phyloP scores from a whole-genome alignment of 2,329 filamentous ascomycete genomes.

The Pyrenochaeta sp. region DNA sequence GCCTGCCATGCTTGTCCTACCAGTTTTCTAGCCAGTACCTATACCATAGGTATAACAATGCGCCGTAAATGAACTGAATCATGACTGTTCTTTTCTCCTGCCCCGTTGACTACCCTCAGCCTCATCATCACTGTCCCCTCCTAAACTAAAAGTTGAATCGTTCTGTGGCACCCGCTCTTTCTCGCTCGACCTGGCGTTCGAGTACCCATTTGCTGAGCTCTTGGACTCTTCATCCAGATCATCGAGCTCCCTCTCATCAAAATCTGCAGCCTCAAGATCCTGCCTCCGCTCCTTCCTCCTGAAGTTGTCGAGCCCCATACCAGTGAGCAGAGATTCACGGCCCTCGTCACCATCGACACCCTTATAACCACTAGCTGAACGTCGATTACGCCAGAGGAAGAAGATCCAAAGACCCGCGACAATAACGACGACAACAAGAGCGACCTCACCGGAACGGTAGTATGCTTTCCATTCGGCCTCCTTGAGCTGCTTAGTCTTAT shows the following conservation, averaged over 20 bases:
- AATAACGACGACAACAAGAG: slow-evolving; percentile 81
- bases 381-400: slow-evolving; percentile 65
- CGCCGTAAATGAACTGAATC: slow-evolving; percentile 5
- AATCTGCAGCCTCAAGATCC: slow-evolving; percentile 69
- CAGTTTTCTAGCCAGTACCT: slow-evolving; percentile 1
- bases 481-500: slow-evolving; percentile 76
- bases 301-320: slow-evolving; percentile 60
- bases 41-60: neutral
- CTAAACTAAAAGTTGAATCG: slow-evolving; percentile 57
- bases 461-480: slow-evolving; percentile 90
- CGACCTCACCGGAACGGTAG: slow-evolving; percentile 84
- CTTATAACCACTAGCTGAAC: slow-evolving; percentile 53
- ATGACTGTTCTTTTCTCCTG: slow-evolving; percentile 40
- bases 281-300: slow-evolving; percentile 49
- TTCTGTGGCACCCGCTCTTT: slow-evolving; percentile 44
- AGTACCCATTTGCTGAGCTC: slow-evolving; percentile 35
- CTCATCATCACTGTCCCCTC: slow-evolving; percentile 54
- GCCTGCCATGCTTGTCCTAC: slow-evolving; percentile 21
- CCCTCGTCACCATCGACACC: slow-evolving; percentile 55
- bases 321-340: slow-evolving; percentile 54
- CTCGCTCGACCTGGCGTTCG: slow-evolving; percentile 29
- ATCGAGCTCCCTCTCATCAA: slow-evolving; percentile 69
- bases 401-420: slow-evolving; percentile 79
- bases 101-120: slow-evolving; percentile 45
- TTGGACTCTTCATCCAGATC: slow-evolving; percentile 53